Evolutionary conservation across 1,284 basidiomycete genomes (phyloP), one percentile per base, ranked within the genome.

Genomic region (Peniophora sp.): DNA sequence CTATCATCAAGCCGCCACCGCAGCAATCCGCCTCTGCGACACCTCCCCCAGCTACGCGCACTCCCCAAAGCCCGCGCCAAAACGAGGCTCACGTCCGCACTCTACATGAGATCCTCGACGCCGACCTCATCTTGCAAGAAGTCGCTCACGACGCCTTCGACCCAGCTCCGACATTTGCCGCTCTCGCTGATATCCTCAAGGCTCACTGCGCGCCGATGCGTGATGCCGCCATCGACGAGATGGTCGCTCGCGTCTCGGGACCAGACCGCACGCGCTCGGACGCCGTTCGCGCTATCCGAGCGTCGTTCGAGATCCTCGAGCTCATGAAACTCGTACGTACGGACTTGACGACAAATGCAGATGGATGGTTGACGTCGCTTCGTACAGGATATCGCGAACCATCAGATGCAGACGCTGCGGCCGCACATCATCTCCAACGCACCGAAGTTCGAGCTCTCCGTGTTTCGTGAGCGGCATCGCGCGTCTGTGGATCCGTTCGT

Each of bases 151-250:
- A 79, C 38, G 71, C 88, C n/a, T 89, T 92, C 61, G 89, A 94
- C 65, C 85, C 89, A 38, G 76, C 82, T 11, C 81, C 81, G n/a
- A 74, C 96, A 43, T 92, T 96, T 67, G 67, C 75, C 45, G 81
- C 84, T 51, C 83, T 96, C 56, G 92, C 89, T 16, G 74, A 80
- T 54, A 86, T 89, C 14, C 78, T 97, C 58, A 92, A 94, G 68
- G 82, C 83, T 43, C 92, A 97, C 63, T 96, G 94, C 58, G 93
- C 94, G 2, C 93, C 93, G 10, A 94, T 95, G 82, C 78, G 93
- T 35, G 93, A 97, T 68, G 76, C 75, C 11, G 79, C 83, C 50
- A 85, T 97, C 43, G 89, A 94, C 63, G 76, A 78, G 48, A 92
- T 97, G 89, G 83, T 95, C 23, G 72, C 73, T 50, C 74, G 79